Conservation (phyloP, 2,329 filamentous ascomycete species). For the Lachnellula occidentalis region DNA sequence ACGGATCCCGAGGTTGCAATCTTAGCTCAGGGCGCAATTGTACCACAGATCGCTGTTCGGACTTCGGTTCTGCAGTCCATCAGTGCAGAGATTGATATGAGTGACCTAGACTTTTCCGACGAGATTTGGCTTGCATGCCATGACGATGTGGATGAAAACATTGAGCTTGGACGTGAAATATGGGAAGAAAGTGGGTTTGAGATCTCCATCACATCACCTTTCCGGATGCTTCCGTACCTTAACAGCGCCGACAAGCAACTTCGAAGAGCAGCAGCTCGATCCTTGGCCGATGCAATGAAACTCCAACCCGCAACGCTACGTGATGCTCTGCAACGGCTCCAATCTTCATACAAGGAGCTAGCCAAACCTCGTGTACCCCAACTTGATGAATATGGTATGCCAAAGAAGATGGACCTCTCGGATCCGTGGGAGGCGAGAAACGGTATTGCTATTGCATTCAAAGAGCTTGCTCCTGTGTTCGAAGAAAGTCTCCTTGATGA, state of each 20-base stretch:
- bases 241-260: conserved; percentile 76
- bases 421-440: conserved; percentile 91
- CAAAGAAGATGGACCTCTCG: conserved; percentile 76
- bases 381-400: conserved; percentile 92
- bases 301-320: conserved; percentile 55
- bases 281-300: conserved; percentile 69
- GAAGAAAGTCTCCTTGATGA: conserved; percentile 63
- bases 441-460: conserved; percentile 82
- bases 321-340: conserved; percentile 58
- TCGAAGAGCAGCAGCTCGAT: conserved; percentile 74
- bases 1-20: conserved; percentile 64
- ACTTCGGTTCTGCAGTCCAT: conserved; percentile 84
- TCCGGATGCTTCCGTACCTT: conserved; percentile 70
- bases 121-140: conserved; percentile 93
- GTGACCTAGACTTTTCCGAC: conserved; percentile 76
- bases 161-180: conserved; percentile 75
- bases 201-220: conserved; percentile 58
- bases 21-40: conserved; percentile 73
- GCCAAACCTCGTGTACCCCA: conserved; percentile 78
- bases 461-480: conserved; percentile 69
- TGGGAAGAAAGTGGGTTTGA: conserved; percentile 91
- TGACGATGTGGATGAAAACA: conserved; percentile 84
- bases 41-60: conserved; percentile 73
- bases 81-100: conserved; percentile 86
- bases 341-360: conserved; percentile 68